These are phyloP conservation scores for Phyllosticta citriasiana DNA, from an alignment of 2,329 filamentous ascomycete genomes.

Conservation along the genomic window DNA sequence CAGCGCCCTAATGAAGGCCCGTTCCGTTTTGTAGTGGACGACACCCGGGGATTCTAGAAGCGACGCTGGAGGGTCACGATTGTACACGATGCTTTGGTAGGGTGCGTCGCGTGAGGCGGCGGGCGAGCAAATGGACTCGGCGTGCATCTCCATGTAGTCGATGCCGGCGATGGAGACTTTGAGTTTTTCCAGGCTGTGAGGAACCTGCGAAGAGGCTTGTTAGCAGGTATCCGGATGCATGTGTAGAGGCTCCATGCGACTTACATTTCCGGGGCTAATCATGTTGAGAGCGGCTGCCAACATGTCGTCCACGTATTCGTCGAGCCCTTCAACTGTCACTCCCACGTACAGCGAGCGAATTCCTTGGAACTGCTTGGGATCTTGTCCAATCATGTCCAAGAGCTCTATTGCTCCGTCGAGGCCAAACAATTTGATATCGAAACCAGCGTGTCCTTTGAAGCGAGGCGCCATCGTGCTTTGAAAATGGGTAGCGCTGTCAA, in stretches of 20 bases:
- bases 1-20: slow-evolving; percentile 13
- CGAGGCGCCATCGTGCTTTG: background rate
- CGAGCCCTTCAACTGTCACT: slow-evolving; percentile 10
- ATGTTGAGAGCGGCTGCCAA: slow-evolving; percentile 13
- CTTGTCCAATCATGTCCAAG: background rate
- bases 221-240: background rate
- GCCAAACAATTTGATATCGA: background rate
- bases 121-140: slow-evolving; percentile 10
- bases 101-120: background rate
- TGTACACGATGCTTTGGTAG: background rate
- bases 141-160: slow-evolving; percentile 10
- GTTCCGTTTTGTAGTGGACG: slow-evolving; percentile 12
- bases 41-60: background rate
- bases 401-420: background rate
- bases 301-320: slow-evolving; percentile 12
- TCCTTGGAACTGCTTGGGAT: background rate
- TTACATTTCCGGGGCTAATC: slow-evolving; percentile 11
- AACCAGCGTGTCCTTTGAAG: background rate
- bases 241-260: background rate
- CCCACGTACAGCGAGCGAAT: slow-evolving; percentile 10
- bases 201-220: background rate
- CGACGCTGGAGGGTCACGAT: background rate
- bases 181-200: slow-evolving; percentile 1
- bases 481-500: background rate
- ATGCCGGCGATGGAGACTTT: background rate